Base-by-base conservation (phyloP, 1,284 basidiomycete genomes). In the Mycena citricolor region DNA sequence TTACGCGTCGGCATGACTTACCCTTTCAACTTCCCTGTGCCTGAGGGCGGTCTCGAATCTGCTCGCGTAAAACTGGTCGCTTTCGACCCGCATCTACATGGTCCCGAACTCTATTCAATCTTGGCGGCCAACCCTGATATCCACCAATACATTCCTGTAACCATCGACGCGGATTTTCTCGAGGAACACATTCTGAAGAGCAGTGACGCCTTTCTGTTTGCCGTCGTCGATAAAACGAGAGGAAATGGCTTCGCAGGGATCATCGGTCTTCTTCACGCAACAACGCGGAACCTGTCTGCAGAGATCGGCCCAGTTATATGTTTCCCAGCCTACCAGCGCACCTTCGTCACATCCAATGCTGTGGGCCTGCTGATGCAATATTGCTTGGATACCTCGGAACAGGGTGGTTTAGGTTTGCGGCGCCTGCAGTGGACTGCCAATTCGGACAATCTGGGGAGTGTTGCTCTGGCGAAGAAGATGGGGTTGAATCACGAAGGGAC, bases 341-440 rank as follows among this genome's bases (percentile, higher is more conserved):
- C 76, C 2, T 70, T 71, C 52, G 70, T 79, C 4, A 61, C 67
- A 8, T 62, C 72, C 2, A 69, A 79, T 52, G 69, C 74, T 1
- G 59, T 72, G 29, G 71, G 71, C 4, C 54, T 74, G 16, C 39
- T 79, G 44, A 51, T 85, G 44, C 67, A 67, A 21, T 80, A 79
- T 56, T 59, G 64, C 23, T 63, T 89, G 17, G 71, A 82, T 32
- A 51, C 73, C 3, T 76, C 77, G 1, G 63, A 62, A 4, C 73
- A 79, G 38, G 65, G 65, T 6, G 79, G 78, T 2, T 59, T 84
- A 6, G 81, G 80, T 0, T 64, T 86, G 38, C 71, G 85, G 13
- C 73, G 82, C 16, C 76, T 82, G 13, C 68, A 72, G 44, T 90
- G 83, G 81, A 59, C 61, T 19, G 68, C 79, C 17, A 68, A 78